These are phyloP conservation scores for Gossypium armourianum DNA, from an alignment of 441 rosid species.

Conservation along the genomic window DNA sequence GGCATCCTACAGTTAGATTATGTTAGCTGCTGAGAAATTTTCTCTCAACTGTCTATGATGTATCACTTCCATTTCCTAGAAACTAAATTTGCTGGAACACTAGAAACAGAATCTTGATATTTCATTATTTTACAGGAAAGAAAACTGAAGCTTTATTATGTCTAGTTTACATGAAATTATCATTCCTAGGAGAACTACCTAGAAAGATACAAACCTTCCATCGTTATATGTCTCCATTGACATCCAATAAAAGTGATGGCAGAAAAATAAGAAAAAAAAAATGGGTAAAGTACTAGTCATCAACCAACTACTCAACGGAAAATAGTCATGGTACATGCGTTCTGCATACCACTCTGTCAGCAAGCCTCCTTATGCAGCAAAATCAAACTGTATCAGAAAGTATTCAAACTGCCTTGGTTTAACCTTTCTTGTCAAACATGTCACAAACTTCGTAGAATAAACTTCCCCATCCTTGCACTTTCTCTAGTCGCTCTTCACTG, in stretches of 20 bases:
- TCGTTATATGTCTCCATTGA: constrained; percentile 14
- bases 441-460: constrained; percentile 6
- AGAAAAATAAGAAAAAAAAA: constrained; percentile 1
- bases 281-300: constrained; percentile 13
- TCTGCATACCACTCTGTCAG: constrained; percentile 18
- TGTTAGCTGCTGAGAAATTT: neutral
- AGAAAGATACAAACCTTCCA: constrained; percentile 15
- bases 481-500: constrained; percentile 1
- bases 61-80: neutral
- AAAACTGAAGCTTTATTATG: constrained; percentile 20
- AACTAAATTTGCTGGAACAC: neutral
- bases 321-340: constrained; percentile 15
- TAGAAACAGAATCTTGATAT: neutral
- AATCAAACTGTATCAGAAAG: constrained; percentile 19
- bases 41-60: neutral
- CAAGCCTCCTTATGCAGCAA: constrained; percentile 14
- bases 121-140: constrained; percentile 3
- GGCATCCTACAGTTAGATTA: neutral
- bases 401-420: constrained; percentile 18
- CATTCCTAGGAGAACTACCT: constrained; percentile 6
- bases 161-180: constrained; percentile 13
- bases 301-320: constrained; percentile 17
- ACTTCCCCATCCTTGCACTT: constrained; percentile 8
- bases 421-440: constrained; percentile 5
- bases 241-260: constrained; percentile 5